These are phyloP conservation scores for Condylostoma magnum DNA, from an alignment of 169 alveolate genomes.

Conservation along the genomic window DNA sequence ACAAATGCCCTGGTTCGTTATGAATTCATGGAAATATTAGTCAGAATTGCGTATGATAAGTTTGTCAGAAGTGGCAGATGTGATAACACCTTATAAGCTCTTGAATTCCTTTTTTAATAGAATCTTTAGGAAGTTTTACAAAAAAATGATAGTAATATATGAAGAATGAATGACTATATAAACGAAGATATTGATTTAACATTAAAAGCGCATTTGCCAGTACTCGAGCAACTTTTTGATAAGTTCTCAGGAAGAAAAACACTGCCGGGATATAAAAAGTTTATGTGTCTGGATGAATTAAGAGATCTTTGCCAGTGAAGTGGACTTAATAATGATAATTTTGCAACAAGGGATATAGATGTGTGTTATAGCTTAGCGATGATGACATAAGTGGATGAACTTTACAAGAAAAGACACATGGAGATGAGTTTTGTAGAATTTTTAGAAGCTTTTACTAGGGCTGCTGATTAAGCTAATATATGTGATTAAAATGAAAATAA, in stretches of 20 bases:
- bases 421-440: constrained; percentile 62
- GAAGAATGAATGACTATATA: constrained; percentile 29
- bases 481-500: not conserved
- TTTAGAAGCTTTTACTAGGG: constrained; percentile 61
- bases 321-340: constrained; percentile 28
- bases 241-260: constrained; percentile 9
- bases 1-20: constrained; percentile 55
- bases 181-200: constrained; percentile 35
- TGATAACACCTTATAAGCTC: constrained; percentile 10
- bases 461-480: constrained; percentile 36
- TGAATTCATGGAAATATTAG: constrained; percentile 54
- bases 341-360: constrained; percentile 41
- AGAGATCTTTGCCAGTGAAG: constrained; percentile 12
- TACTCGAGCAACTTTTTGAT: constrained; percentile 18
- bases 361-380: constrained; percentile 34
- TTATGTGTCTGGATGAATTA: constrained; percentile 54
- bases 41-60: constrained; percentile 54
- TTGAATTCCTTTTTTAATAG: constrained; percentile 9
- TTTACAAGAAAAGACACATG: constrained; percentile 41
- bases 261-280: constrained; percentile 33
- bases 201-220: constrained; percentile 19
- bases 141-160: constrained; percentile 1
- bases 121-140: not conserved
- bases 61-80: constrained; percentile 35
- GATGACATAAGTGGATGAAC: constrained; percentile 64